These are phyloP conservation scores for Aphanomyces astaci DNA, from an alignment of 352 stramenopile species.

Conservation along the genomic window DNA sequence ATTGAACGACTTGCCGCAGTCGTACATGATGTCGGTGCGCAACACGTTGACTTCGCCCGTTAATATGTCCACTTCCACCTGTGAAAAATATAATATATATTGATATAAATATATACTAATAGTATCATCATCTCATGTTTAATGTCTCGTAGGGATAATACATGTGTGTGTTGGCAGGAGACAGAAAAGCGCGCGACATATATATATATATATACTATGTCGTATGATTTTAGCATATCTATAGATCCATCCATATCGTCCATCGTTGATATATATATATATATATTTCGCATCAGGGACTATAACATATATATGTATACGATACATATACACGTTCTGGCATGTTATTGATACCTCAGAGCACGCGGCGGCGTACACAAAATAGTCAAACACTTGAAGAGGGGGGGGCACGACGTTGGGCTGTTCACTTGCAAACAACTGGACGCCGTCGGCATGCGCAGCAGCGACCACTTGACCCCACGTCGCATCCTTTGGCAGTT, in stretches of 20 bases:
- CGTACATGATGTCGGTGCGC: slow-evolving; percentile 39
- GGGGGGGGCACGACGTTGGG: slow-evolving; percentile 12
- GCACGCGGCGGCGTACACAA: slow-evolving; percentile 38
- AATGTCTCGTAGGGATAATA: no score
- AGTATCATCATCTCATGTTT: neutral
- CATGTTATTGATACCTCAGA: slow-evolving; percentile 23
- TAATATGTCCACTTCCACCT: slow-evolving; percentile 51
- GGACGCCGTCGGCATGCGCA: slow-evolving; percentile 26
- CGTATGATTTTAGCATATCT: no score
- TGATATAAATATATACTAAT: no score
- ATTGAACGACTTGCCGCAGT: slow-evolving; percentile 47
- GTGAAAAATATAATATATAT: no score
- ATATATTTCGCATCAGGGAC: no score
- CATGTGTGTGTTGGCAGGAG: no score
- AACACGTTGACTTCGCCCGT: slow-evolving; percentile 44
- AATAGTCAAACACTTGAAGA: slow-evolving; percentile 33
- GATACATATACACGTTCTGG: no score
- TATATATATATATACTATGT: no score
- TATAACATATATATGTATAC: no score
- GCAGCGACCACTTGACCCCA: slow-evolving; percentile 27
- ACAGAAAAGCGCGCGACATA: no score
- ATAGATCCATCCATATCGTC: no score
- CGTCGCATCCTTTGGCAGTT: slow-evolving; percentile 8
- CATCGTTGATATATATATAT: no score
- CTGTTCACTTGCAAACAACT: slow-evolving; percentile 30